Percentiles rank a stretch among this genome's conserved stretches.
These are phyloP conservation scores for Stromatinia cepivora DNA, from an alignment of 2,329 filamentous ascomycete genomes.

Conservation along the genomic window DNA sequence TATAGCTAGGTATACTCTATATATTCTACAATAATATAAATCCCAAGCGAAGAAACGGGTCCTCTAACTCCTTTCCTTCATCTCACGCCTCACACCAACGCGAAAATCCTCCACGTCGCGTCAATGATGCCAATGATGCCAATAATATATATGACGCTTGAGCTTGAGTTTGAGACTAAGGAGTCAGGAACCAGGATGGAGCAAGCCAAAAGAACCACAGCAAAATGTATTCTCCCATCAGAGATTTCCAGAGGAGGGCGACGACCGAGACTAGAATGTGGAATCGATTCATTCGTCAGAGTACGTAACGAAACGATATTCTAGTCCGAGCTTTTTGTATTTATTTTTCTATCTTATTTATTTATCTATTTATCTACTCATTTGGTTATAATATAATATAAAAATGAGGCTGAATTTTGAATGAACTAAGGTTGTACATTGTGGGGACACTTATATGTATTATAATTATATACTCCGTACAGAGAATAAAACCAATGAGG, in stretches of 20 bases:
- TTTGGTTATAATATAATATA: too few species aligned
- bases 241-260: conserved; percentile 8
- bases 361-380: background rate
- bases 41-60: too few species aligned
- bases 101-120: too few species aligned
- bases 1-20: too few species aligned
- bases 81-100: too few species aligned
- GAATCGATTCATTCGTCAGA: too few species aligned
- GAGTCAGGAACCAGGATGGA: background rate
- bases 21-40: too few species aligned
- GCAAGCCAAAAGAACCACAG: background rate
- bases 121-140: too few species aligned
- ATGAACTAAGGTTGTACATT: background rate
- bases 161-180: too few species aligned
- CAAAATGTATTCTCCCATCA: background rate
- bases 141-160: too few species aligned
- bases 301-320: background rate
- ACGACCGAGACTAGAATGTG: conserved; percentile 19
- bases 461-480: background rate
- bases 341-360: background rate
- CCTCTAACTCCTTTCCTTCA: too few species aligned
- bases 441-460: background rate
- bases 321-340: background rate
- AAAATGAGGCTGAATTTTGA: background rate
- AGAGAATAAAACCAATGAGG: too few species aligned